Conservation (phyloP, 768 basidiomycete genomes). For the Trametes elegans region DNA sequence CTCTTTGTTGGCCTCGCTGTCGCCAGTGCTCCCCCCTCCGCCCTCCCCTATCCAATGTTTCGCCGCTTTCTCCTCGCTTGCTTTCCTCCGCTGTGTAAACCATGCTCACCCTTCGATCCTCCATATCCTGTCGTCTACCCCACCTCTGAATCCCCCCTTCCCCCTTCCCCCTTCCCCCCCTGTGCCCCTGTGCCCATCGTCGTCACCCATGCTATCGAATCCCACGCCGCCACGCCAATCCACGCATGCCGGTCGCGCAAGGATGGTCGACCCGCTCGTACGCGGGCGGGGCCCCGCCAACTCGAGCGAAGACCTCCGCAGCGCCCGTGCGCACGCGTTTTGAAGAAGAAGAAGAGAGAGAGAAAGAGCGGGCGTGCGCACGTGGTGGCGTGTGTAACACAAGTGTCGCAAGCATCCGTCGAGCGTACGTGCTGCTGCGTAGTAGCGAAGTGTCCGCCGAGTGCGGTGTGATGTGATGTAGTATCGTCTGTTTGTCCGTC, state of each 20-base stretch:
- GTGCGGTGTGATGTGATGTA: neutral
- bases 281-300: constrained; percentile 3
- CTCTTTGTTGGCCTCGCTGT: neutral
- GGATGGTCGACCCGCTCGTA: constrained; percentile 3
- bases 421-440: too few relatives aligned
- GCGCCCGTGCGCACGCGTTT: neutral
- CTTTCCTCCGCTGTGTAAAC: constrained; percentile 1
- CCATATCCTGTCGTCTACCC: neutral
- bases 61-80: neutral
- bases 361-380: neutral
- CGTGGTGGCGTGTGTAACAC: neutral
- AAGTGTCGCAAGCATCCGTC: too few relatives aligned
- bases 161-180: neutral
- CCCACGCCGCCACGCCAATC: neutral
- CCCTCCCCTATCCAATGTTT: too few relatives aligned
- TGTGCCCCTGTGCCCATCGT: neutral
- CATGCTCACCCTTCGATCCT: neutral
- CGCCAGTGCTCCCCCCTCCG: neutral
- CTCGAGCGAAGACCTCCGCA: constrained; percentile 7
- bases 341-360: too few relatives aligned
- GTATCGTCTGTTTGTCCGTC: constrained; percentile 4
- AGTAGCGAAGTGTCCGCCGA: neutral
- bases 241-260: neutral
- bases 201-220: neutral
- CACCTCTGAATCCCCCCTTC: neutral